Conservation (phyloP, 1,284 basidiomycete species). For the Ceratobasidium sp. region DNA sequence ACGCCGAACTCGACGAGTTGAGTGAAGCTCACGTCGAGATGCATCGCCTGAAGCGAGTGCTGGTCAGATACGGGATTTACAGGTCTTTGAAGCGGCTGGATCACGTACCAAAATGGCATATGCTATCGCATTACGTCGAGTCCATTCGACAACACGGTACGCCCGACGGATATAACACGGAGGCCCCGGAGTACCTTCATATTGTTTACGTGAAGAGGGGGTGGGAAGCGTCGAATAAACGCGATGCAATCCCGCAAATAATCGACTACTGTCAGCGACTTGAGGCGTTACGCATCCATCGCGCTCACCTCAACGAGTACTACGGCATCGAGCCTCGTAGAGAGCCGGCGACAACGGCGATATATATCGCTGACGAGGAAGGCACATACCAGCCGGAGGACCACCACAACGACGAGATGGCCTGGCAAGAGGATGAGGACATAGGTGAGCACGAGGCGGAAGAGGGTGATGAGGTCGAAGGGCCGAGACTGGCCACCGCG, state of each 20-base stretch:
- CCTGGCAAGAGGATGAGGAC: background rate
- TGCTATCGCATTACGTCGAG: constrained; percentile 30
- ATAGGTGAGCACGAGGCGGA: background rate
- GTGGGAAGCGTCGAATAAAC: constrained; percentile 44
- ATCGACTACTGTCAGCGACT: background rate
- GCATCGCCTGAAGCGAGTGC: constrained; percentile 21
- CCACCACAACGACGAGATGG: background rate
- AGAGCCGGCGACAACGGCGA: background rate
- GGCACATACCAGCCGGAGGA: background rate
- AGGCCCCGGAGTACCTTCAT: constrained; percentile 40
- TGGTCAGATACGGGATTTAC: background rate
- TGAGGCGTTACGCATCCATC: too few species aligned
- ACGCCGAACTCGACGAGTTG: constrained; percentile 38
- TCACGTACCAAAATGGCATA: constrained; percentile 33
- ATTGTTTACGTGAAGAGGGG: constrained; percentile 41
- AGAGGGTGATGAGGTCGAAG: background rate
- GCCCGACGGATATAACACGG: constrained; percentile 44
- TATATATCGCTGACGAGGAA: background rate
- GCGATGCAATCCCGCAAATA: constrained; percentile 36
- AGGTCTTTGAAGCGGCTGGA: background rate
- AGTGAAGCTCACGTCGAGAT: constrained; percentile 41
- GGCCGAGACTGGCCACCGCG: background rate
- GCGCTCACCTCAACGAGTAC: too few species aligned
- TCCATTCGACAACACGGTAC: constrained; percentile 42
- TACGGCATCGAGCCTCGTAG: background rate